A percentile compares a stretch with the other conserved stretches of the same genome.
phyloP scores from a whole-genome alignment of 768 basidiomycete species.

The Macrolepiota fuliginosa region DNA sequence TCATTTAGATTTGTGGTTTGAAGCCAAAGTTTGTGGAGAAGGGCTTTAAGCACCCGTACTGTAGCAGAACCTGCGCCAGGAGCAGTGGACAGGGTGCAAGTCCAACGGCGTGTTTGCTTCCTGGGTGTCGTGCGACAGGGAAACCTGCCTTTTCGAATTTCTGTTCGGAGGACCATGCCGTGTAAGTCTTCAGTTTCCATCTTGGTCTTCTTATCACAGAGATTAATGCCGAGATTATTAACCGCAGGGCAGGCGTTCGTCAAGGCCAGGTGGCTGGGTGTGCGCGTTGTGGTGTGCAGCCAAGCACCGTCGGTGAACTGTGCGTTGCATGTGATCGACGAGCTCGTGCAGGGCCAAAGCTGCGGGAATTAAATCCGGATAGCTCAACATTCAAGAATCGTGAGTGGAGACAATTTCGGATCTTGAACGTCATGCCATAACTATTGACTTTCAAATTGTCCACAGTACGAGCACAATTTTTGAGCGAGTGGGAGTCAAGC shows the following conservation, averaged over 20 bases:
- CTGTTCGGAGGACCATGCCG: conserved; percentile 59
- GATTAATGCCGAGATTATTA: conserved; percentile 4
- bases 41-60: conserved; percentile 56
- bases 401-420: conserved; percentile 26
- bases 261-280: conserved; percentile 49
- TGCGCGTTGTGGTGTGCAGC: conserved; percentile 44
- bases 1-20: conserved; percentile 49
- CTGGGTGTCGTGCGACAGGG: conserved; percentile 49
- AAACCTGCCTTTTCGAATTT: conserved; percentile 50
- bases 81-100: conserved; percentile 34
- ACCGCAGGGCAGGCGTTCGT: conserved; percentile 48
- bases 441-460: conserved; percentile 16
- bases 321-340: conserved; percentile 52
- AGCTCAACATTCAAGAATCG: conserved; percentile 50
- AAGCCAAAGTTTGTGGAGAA: conserved; percentile 65
- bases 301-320: conserved; percentile 41
- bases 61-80: conserved; percentile 60
- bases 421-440: conserved; percentile 7
- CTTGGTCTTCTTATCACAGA: conserved; percentile 8
- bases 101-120: conserved; percentile 43
- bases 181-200: conserved; percentile 31
- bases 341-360: conserved; percentile 36
- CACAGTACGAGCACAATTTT: conserved; percentile 46
- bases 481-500: conserved; percentile 52
- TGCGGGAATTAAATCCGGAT: conserved; percentile 47